Evolutionary conservation across 768 basidiomycete genomes (phyloP).

Genomic region (Lentinus brumalis): DNA sequence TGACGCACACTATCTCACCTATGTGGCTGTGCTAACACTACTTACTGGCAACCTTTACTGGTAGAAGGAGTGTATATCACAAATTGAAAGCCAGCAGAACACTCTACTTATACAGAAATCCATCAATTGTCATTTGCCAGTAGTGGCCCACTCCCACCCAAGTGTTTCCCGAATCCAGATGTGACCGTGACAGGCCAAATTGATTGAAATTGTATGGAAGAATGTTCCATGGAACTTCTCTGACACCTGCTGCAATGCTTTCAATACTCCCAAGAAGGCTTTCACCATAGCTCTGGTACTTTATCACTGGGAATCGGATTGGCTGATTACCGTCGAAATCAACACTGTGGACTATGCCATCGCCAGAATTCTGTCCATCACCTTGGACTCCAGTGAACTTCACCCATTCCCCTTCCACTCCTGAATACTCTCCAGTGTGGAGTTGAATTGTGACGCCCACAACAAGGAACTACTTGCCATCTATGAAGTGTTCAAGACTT

Average conservation of each 20-base stretch:
- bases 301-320: constrained; percentile 18
- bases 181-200: too few relatives aligned
- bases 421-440: constrained; percentile 27
- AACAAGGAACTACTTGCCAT: constrained; percentile 55
- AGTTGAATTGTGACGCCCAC: constrained; percentile 52
- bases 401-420: constrained; percentile 38
- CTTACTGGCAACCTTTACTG: too few relatives aligned
- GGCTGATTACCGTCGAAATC: constrained; percentile 19
- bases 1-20: too few relatives aligned
- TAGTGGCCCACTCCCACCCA: too few relatives aligned
- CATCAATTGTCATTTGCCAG: too few relatives aligned
- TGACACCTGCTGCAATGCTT: constrained; percentile 21
- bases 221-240: constrained; percentile 25
- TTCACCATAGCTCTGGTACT: constrained; percentile 26
- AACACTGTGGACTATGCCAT: constrained; percentile 29
- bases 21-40: too few relatives aligned
- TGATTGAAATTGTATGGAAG: constrained; percentile 15
- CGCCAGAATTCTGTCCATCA: constrained; percentile 20
- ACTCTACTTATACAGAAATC: too few relatives aligned
- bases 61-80: too few relatives aligned
- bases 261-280: constrained; percentile 30
- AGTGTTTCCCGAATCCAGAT: too few relatives aligned
- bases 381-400: constrained; percentile 19
- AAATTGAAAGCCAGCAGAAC: too few relatives aligned
- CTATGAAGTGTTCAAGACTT: constrained; percentile 33